phyloP scores from a whole-genome alignment of 2,329 filamentous ascomycete species.

The Biscogniauxia marginata region DNA sequence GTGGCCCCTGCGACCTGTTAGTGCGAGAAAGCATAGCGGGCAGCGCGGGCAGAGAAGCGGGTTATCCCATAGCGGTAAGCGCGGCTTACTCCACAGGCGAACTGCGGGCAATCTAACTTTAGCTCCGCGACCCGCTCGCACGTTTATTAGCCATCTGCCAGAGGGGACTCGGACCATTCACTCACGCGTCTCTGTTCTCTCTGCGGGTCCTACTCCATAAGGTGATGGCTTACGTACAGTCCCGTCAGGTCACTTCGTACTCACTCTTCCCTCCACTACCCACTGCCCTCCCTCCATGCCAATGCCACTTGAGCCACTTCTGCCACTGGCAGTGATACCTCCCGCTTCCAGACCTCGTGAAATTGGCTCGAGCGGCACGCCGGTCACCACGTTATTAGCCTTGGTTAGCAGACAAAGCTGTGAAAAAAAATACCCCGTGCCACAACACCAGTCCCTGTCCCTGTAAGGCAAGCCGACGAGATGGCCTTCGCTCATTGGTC shows the following conservation, averaged over 20 bases:
- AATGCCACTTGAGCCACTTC: not conserved
- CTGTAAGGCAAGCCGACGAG: constrained; percentile 5
- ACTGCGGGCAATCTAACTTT: not conserved
- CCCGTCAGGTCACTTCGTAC: no score
- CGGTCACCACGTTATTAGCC: constrained; percentile 14
- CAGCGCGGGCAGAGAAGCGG: no score
- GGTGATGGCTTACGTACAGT: not conserved
- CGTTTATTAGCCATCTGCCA: not conserved
- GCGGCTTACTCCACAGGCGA: no score
- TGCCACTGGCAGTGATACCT: not conserved
- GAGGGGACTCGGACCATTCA: no score
- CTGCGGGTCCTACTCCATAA: not conserved
- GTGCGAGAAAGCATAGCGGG: not conserved
- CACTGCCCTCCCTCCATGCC: not conserved
- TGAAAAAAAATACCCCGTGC: constrained; percentile 9
- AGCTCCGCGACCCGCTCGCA: not conserved
- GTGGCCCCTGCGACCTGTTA: not conserved
- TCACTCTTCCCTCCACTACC: not conserved
- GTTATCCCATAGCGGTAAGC: not conserved
- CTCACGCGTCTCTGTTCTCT: no score
- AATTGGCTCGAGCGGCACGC: constrained; percentile 16
- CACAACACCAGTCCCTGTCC: constrained; percentile 7
- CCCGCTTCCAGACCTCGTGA: constrained; percentile 5
- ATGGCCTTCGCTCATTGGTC: not conserved
- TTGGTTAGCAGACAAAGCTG: constrained; percentile 12